A percentile compares a stretch with the other conserved stretches of the same genome.
Evolutionary conservation across 2,329 filamentous ascomycete genomes (phyloP).

Genomic region (Anisogramma anomala): DNA sequence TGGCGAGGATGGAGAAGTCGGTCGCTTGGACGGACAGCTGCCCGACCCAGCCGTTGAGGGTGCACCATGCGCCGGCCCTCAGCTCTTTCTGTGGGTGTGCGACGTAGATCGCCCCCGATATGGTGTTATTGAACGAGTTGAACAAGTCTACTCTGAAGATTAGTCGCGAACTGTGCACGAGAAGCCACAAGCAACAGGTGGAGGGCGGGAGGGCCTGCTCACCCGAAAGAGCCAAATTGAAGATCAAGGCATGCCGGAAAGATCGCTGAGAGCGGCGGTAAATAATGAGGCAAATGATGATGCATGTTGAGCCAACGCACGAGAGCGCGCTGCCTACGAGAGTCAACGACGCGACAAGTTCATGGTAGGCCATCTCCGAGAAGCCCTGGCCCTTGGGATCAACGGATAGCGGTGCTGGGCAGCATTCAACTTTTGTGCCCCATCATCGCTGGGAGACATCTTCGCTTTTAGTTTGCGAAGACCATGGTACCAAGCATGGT

Average conservation of each 20-base stretch:
- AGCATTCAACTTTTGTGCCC: too few species aligned
- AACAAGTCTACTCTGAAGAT: conserved; percentile 13
- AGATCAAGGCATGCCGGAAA: conserved; percentile 17
- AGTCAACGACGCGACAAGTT: conserved; percentile 5
- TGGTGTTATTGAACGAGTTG: conserved; percentile 4
- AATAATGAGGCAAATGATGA: conserved; percentile 10
- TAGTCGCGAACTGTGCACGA: not conserved
- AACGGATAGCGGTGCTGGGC: too few species aligned
- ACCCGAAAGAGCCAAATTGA: conserved; percentile 18
- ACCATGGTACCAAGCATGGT: too few species aligned
- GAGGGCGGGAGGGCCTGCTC: not conserved
- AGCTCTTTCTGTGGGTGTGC: not conserved
- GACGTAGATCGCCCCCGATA: conserved; percentile 2
- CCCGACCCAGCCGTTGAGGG: conserved; percentile 7
- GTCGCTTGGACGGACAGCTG: conserved; percentile 10
- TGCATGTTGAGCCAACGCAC: conserved; percentile 7
- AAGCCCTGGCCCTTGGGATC: not conserved
- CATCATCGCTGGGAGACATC: too few species aligned
- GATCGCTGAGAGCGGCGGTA: conserved; percentile 15
- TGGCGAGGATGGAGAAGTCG: conserved; percentile 10
- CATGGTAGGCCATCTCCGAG: not conserved
- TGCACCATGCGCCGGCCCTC: not conserved
- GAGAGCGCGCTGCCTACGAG: conserved; percentile 13
- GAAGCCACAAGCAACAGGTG: not conserved
- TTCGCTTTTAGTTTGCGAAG: too few species aligned